Evolutionary conservation across 805 yeast genomes (phyloP), one percentile per base, ranked within the genome.

Genomic region (Jamesozyma hellenica): DNA sequence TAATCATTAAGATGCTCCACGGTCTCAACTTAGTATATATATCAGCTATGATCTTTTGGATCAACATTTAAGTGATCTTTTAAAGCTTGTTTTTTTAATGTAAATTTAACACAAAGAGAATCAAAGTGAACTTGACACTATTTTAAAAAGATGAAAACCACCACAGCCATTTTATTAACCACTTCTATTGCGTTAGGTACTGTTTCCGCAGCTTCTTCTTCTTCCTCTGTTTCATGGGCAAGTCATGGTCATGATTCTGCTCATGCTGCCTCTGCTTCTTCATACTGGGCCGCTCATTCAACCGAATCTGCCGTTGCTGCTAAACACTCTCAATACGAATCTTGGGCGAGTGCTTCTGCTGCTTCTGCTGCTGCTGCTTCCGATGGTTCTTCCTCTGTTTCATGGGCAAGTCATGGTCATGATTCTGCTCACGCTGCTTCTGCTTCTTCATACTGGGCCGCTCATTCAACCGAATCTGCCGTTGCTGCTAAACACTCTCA

Each of bases 361-460:
- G n/a, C n/a, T n/a, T n/a, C n/a, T n/a, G n/a, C n/a, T n/a, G n/a
- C n/a, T n/a, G n/a, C n/a, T n/a, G n/a, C 34, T 4, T 32, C 34
- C 2, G 34, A 12, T 4, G 17, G 34, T 18, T 19, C 34, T 13
- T 10, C 31, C 15, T 10, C 14, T 28, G 31, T n/a, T 28, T 7
- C n/a, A n/a, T n/a, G n/a, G n/a, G n/a, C n/a, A n/a, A n/a, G n/a
- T n/a, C n/a, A n/a, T n/a, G n/a, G n/a, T n/a, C n/a, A n/a, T n/a
- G n/a, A 28, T 10, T 26, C 40, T 27, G 23, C 35, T 13, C 39
- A 36, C 26, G 34, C 40, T 15, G 34, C 40, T 12, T 32, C 40
- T 13, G 40, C 40, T 16, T 25, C 35, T n/a, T 37, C 40, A n/a
- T 36, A 31, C 21, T 37, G 35, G 35, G 16, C 40, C n/a, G 40